These are phyloP conservation scores for Fragilariopsis cylindrus DNA, from an alignment of 108 stramenopile genomes.

Conservation along the genomic window DNA sequence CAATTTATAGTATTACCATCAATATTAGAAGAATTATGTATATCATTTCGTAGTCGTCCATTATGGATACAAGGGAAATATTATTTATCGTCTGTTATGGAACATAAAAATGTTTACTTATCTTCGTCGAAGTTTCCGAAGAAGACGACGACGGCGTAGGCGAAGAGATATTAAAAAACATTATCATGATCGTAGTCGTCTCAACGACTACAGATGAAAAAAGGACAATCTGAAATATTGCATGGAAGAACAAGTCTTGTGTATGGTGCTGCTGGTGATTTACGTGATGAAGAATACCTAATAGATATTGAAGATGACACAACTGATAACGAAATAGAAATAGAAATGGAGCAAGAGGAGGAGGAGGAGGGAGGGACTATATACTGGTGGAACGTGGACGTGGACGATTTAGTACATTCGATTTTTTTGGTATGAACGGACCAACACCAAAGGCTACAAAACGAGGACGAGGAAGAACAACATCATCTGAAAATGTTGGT, in stretches of 20 bases:
- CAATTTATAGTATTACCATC: not conserved
- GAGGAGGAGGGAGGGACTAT: too few relatives aligned
- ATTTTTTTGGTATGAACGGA: conserved; percentile 18
- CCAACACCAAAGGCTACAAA: not conserved
- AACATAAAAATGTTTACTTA: too few relatives aligned
- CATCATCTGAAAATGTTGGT: conserved; percentile 4
- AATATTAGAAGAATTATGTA: not conserved
- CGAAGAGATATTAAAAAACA: too few relatives aligned
- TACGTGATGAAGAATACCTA: conserved; percentile 9
- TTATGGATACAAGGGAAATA: not conserved
- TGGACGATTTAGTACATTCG: conserved; percentile 19
- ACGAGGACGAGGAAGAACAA: conserved; percentile 5
- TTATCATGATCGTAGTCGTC: too few relatives aligned
- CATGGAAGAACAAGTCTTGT: conserved; percentile 2
- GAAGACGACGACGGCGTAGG: too few relatives aligned
- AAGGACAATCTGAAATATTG: not conserved
- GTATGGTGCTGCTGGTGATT: conserved; percentile 1
- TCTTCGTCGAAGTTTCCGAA: not conserved
- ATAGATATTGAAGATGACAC: not conserved
- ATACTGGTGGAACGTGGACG: not conserved
- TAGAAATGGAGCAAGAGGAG: too few relatives aligned
- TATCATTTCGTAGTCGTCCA: not conserved
- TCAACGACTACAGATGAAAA: not conserved
- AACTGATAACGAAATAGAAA: too few relatives aligned
- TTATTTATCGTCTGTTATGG: not conserved